These are phyloP conservation scores for Ophiostoma sp. DNA, from an alignment of 2,329 filamentous ascomycete species.

Conservation along the genomic window DNA sequence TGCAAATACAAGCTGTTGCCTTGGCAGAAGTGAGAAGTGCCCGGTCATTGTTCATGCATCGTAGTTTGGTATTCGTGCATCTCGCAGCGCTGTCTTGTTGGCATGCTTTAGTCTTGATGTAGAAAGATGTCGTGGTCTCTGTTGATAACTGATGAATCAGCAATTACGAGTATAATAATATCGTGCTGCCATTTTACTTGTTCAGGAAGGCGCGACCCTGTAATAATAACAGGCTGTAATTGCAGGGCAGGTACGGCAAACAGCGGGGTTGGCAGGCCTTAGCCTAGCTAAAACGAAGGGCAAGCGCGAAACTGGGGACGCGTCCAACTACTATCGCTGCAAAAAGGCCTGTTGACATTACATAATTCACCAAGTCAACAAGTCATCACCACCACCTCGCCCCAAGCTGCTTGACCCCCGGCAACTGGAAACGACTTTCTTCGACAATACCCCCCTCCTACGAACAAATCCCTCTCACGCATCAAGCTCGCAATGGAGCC, in stretches of 20 bases:
- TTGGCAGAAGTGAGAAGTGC: not conserved
- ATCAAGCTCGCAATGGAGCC: conserved; percentile 63
- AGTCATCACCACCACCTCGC: not conserved
- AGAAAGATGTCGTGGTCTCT: too few species aligned
- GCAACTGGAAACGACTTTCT: not conserved
- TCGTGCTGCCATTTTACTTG: not conserved
- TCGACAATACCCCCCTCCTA: not conserved
- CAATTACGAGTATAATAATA: too few species aligned
- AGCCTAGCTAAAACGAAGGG: not conserved
- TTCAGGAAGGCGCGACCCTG: not conserved
- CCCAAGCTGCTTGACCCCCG: not conserved
- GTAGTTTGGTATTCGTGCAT: too few species aligned
- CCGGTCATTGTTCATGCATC: not conserved
- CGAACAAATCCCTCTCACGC: not conserved
- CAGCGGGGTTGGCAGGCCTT: conserved; percentile 14
- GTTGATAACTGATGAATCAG: too few species aligned
- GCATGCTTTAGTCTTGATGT: too few species aligned
- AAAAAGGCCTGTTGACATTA: conserved; percentile 9
- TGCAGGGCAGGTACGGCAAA: conserved; percentile 16
- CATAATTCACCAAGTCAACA: conserved; percentile 4
- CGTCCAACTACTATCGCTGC: not conserved
- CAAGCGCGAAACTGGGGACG: conserved; percentile 7
- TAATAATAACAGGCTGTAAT: not conserved
- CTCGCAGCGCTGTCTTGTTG: too few species aligned
- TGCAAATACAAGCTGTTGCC: not conserved